phyloP scores from a whole-genome alignment of 1,284 basidiomycete species.

The Volvariella volvacea region DNA sequence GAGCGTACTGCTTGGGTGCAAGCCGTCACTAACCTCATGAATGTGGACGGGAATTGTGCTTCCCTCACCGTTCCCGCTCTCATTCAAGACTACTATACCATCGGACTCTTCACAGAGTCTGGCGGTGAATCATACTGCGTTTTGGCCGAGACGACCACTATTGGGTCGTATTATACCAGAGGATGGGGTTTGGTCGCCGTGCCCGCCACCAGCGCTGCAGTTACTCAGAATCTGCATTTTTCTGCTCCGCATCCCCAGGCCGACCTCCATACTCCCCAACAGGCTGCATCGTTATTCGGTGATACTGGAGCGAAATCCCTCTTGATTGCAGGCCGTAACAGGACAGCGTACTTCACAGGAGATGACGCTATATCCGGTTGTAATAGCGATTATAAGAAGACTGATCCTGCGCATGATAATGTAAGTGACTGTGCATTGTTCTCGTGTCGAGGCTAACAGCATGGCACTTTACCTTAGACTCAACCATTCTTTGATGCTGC shows the following conservation, averaged over 20 bases:
- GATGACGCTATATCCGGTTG: constrained; percentile 12
- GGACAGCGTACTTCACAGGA: constrained; percentile 13
- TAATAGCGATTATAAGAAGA: constrained; percentile 16
- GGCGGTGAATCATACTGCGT: constrained; percentile 15
- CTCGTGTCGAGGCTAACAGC: background rate
- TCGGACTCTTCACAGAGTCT: constrained; percentile 13
- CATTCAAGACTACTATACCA: constrained; percentile 9
- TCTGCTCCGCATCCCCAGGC: constrained; percentile 20
- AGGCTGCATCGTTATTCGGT: constrained; percentile 19
- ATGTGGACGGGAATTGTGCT: constrained; percentile 18
- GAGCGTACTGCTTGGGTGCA: constrained; percentile 15
- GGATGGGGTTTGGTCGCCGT: constrained; percentile 24
- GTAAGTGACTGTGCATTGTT: constrained; percentile 8
- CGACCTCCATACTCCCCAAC: constrained; percentile 18
- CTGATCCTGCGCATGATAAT: constrained; percentile 20
- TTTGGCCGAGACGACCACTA: constrained; percentile 13
- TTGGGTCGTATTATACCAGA: constrained; percentile 12
- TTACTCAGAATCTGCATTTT: constrained; percentile 15
- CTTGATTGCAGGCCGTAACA: constrained; percentile 16
- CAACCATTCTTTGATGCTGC: constrained; percentile 19
- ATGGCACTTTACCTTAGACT: constrained; percentile 10
- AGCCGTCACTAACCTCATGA: constrained; percentile 14
- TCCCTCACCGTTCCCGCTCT: constrained; percentile 13
- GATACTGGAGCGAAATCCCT: constrained; percentile 16
- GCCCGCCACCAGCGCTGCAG: constrained; percentile 11